Evolutionary conservation across 2,329 filamentous ascomycete species (phyloP).

Genomic region (Apiospora malaysiana): DNA sequence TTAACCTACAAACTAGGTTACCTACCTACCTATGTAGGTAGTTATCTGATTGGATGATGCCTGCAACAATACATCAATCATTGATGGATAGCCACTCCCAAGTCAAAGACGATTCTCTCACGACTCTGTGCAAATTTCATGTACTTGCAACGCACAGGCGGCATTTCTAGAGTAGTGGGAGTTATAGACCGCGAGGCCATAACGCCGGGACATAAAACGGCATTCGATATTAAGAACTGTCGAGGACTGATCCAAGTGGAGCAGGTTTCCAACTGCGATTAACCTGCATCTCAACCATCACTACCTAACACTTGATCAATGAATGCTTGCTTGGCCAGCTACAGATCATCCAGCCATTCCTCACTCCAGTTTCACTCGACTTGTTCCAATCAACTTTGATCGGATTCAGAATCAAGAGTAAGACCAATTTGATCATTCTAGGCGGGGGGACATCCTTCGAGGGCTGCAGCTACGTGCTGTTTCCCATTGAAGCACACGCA

Average conservation of each 20-base stretch:
- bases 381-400: background rate
- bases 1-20: too few species aligned
- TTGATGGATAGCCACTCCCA: too few species aligned
- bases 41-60: too few species aligned
- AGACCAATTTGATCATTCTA: background rate
- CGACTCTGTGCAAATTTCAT: too few species aligned
- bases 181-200: background rate
- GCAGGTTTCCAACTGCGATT: background rate
- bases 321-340: background rate
- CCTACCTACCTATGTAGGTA: too few species aligned
- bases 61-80: too few species aligned
- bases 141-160: too few species aligned
- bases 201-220: too few species aligned
- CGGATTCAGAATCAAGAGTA: background rate
- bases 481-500: background rate
- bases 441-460: background rate
- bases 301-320: background rate
- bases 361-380: background rate
- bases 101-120: too few species aligned
- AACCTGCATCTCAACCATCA: background rate
- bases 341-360: background rate
- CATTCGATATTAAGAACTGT: too few species aligned
- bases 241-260: background rate
- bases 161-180: background rate
- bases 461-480: slow-evolving; percentile 2